phyloP scores from a whole-genome alignment of 2,329 filamentous ascomycete species.

The Aspergillus fumigatiaffinis region DNA sequence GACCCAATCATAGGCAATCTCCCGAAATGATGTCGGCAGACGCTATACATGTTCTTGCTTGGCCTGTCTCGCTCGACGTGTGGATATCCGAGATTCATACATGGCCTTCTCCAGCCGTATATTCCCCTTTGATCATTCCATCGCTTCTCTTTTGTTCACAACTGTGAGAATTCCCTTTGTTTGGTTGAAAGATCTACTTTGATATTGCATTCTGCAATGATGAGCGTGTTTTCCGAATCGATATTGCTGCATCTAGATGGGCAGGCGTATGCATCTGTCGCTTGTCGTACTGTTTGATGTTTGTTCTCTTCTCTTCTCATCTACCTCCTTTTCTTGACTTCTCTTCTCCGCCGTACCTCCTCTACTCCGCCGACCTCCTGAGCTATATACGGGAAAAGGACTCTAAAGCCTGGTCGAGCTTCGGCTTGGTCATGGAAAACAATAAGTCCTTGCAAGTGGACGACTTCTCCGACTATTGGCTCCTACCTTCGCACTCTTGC shows the following conservation, averaged over 20 bases:
- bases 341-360: conserved; percentile 7
- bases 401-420: neutral
- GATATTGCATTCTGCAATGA: conserved; percentile 24
- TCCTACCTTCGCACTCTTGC: neutral
- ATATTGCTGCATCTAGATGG: conserved; percentile 28
- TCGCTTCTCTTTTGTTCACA: conserved; percentile 12
- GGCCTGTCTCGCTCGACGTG: conserved; percentile 10
- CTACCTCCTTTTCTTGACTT: conserved; percentile 5
- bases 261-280: conserved; percentile 25
- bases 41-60: neutral
- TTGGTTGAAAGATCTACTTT: conserved; percentile 19
- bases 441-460: neutral
- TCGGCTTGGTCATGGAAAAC: neutral
- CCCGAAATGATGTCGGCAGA: neutral
- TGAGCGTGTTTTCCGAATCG: conserved; percentile 20
- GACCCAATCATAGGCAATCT: neutral
- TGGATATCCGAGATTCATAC: conserved; percentile 23
- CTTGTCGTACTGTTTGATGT: conserved; percentile 18
- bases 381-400: neutral
- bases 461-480: neutral
- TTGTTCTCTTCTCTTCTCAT: conserved; percentile 7
- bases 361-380: neutral
- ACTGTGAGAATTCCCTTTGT: conserved; percentile 18
- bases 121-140: conserved; percentile 14
- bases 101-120: conserved; percentile 7